A percentile compares a stretch with the other conserved stretches of the same genome.
Evolutionary conservation across 805 yeast genomes (phyloP).

Genomic region (Monosporozyma aerobia): DNA sequence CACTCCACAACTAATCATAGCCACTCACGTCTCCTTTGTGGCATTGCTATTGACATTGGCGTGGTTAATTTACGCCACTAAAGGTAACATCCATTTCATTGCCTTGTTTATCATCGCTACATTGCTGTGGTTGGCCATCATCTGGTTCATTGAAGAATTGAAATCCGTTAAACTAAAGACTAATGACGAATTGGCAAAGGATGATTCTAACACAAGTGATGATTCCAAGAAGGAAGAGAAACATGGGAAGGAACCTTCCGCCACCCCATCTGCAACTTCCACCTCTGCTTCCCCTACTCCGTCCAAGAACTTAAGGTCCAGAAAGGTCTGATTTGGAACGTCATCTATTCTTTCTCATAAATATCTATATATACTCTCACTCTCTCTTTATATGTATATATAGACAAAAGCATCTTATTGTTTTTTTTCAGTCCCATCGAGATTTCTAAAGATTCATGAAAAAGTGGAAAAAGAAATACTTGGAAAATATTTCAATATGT

Average conservation of each 20-base stretch:
- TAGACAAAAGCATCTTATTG: background rate
- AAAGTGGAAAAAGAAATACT: background rate
- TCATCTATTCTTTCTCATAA: background rate
- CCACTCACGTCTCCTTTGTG: constrained; percentile 78
- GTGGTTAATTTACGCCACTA: constrained; percentile 49
- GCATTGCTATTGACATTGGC: constrained; percentile 47
- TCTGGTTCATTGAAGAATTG: constrained; percentile 82
- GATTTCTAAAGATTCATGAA: background rate
- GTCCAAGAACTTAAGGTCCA: constrained; percentile 1
- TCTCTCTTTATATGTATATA: no score
- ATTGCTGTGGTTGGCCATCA: constrained; percentile 65
- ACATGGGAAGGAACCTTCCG: background rate
- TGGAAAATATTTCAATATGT: background rate
- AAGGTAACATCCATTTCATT: constrained; percentile 58
- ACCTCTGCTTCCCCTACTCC: constrained; percentile 1
- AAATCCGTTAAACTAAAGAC: constrained; percentile 31
- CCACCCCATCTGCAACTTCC: background rate
- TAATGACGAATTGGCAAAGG: constrained; percentile 19
- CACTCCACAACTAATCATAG: constrained; percentile 76
- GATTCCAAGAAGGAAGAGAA: constrained; percentile 1
- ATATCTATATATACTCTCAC: background rate
- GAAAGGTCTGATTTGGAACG: constrained; percentile 6
- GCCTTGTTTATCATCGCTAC: constrained; percentile 46
- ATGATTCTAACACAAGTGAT: background rate
- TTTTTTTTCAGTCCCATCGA: background rate